Conservation (phyloP, 495 filamentous ascomycete species). For the Trichoderma virens region DNA sequence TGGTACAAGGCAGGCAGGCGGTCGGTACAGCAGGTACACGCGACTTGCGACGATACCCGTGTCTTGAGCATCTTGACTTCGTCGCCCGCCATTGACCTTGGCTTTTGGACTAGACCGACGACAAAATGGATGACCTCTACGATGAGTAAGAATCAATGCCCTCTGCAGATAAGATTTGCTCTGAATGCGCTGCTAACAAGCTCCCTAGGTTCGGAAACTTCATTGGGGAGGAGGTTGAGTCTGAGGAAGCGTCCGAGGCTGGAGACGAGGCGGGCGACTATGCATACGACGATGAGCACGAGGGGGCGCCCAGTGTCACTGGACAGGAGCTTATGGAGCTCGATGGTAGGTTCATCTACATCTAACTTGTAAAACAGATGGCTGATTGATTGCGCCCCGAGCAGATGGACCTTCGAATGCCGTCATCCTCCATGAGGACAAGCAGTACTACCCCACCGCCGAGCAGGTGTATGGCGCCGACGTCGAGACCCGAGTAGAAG, state of each 20-base stretch:
- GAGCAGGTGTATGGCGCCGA: slow-evolving; percentile 89
- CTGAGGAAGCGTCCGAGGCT: slow-evolving; percentile 74
- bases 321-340: slow-evolving; percentile 91
- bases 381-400: slow-evolving; percentile 12
- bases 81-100: slow-evolving; percentile 8
- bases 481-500: slow-evolving; percentile 92
- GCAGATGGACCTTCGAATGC: slow-evolving; percentile 93
- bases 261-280: slow-evolving; percentile 69
- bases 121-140: slow-evolving; percentile 73
- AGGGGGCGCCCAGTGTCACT: slow-evolving; percentile 51
- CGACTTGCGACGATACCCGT: slow-evolving; percentile 9
- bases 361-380: not conserved
- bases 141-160: slow-evolving; percentile 54
- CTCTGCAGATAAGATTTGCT: not conserved
- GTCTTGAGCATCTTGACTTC: not conserved
- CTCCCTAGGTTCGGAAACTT: slow-evolving; percentile 88
- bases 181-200: slow-evolving; percentile 15
- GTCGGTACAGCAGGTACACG: not conserved
- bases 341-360: slow-evolving; percentile 52
- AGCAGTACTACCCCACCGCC: slow-evolving; percentile 97
- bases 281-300: slow-evolving; percentile 68
- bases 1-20: not conserved
- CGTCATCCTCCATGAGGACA: slow-evolving; percentile 94
- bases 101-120: slow-evolving; percentile 2
- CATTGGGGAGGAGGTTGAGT: slow-evolving; percentile 80